Evolutionary conservation across 116 monocot species (phyloP).

Genomic region (Posidonia oceanica): DNA sequence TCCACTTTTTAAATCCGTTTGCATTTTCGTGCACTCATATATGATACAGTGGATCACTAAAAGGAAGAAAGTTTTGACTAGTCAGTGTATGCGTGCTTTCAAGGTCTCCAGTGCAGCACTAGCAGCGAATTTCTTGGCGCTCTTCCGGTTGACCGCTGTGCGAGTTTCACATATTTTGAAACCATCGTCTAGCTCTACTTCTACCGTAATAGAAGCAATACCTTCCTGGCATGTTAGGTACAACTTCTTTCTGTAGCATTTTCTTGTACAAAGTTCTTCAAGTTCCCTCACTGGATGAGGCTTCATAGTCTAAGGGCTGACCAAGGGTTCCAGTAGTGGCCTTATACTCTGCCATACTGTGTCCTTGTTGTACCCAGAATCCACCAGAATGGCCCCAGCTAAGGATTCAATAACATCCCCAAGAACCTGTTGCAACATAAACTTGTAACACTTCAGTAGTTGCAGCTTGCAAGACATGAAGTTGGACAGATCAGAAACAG

Average conservation of each 20-base stretch:
- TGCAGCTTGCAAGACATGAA: no score
- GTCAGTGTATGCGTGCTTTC: not conserved
- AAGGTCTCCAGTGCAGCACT: slow-evolving; percentile 22
- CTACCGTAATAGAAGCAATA: slow-evolving; percentile 16
- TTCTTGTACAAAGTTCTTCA: slow-evolving; percentile 25
- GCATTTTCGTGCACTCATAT: no score
- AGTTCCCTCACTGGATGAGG: slow-evolving; percentile 45
- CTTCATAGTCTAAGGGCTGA: slow-evolving; percentile 44
- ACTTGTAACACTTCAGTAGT: not conserved
- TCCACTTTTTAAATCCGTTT: no score
- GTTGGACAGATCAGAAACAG: no score
- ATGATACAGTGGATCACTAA: no score
- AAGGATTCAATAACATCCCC: slow-evolving; percentile 66
- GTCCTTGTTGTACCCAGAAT: slow-evolving; percentile 34
- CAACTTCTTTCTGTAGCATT: slow-evolving; percentile 13
- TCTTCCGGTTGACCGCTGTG: slow-evolving; percentile 23
- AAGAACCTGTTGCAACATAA: slow-evolving; percentile 28
- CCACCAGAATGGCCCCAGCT: slow-evolving; percentile 55
- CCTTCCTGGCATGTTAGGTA: slow-evolving; percentile 1
- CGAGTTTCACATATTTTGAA: slow-evolving; percentile 13
- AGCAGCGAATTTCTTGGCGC: slow-evolving; percentile 36
- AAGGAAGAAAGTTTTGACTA: no score
- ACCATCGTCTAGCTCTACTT: slow-evolving; percentile 21
- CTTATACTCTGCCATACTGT: slow-evolving; percentile 45
- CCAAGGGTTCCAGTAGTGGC: slow-evolving; percentile 47